Evolutionary conservation across 2,329 filamentous ascomycete genomes (phyloP).

Genomic region (Chlorencoelia australis): DNA sequence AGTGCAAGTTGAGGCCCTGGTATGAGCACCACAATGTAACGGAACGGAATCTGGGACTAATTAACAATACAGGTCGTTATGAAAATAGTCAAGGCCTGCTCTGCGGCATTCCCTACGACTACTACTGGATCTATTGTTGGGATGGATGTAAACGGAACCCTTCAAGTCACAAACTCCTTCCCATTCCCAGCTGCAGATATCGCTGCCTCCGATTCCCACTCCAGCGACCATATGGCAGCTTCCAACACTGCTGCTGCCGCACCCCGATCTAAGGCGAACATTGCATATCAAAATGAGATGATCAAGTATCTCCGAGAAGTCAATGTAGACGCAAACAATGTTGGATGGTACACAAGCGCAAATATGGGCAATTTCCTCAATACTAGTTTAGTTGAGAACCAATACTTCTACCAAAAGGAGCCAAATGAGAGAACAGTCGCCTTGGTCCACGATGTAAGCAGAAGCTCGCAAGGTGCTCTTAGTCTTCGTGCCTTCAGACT

Average conservation of each 20-base stretch:
- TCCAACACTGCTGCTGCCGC: constrained; percentile 75
- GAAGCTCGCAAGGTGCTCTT: constrained; percentile 83
- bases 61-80: constrained; percentile 62
- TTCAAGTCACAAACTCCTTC: constrained; percentile 93
- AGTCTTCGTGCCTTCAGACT: constrained; percentile 87
- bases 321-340: constrained; percentile 95
- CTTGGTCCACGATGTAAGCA: constrained; percentile 89
- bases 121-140: constrained; percentile 88
- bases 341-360: constrained; percentile 97
- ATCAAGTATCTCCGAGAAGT: constrained; percentile 93
- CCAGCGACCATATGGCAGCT: constrained; percentile 54
- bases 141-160: constrained; percentile 72
- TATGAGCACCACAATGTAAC: constrained; percentile 40
- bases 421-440: constrained; percentile 77
- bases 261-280: constrained; percentile 84
- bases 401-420: constrained; percentile 93
- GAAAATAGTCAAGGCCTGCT: constrained; percentile 96
- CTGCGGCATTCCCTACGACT: constrained; percentile 74
- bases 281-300: constrained; percentile 89
- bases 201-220: constrained; percentile 57
- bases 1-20: constrained; percentile 91
- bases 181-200: constrained; percentile 80
- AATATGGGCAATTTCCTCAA: constrained; percentile 99
- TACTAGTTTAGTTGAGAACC: constrained; percentile 92
- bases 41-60: constrained; percentile 20